A percentile compares a stretch with the other conserved stretches of the same genome.
Conservation (phyloP, 2,329 filamentous ascomycete species). For the Gliomastix tumulicola region DNA sequence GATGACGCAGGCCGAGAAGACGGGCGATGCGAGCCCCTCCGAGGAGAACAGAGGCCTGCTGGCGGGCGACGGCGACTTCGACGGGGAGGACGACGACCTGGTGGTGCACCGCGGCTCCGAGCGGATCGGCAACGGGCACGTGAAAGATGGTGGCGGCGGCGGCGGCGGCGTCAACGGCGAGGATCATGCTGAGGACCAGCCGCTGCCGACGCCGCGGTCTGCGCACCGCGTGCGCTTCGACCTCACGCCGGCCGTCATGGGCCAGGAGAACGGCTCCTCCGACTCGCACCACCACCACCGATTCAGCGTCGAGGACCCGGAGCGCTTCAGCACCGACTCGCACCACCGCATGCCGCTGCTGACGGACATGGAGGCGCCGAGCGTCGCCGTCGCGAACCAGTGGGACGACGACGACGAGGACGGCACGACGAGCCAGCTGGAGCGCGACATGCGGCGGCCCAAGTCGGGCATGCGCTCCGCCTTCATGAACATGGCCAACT, state of each 20-base stretch:
- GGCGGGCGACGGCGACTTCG: conserved; percentile 12
- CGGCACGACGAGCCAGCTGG: conserved; percentile 34
- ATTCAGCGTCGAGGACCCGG: conserved; percentile 42
- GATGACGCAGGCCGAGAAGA: conserved; percentile 19
- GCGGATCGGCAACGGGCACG: too few relatives aligned
- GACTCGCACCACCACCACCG: conserved; percentile 12
- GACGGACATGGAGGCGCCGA: conserved; percentile 77
- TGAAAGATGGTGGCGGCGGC: conserved; percentile 8
- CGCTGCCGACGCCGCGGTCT: conserved; percentile 24
- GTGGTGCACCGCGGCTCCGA: conserved; percentile 6
- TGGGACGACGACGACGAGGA: conserved; percentile 33
- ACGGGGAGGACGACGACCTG: conserved; percentile 15
- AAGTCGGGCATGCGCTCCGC: conserved; percentile 81
- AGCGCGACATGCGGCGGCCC: conserved; percentile 55
- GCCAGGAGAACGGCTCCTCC: conserved; percentile 14
- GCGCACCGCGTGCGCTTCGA: conserved; percentile 73
- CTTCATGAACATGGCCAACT: conserved; percentile 99
- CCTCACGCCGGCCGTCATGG: conserved; percentile 38
- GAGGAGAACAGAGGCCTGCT: conserved; percentile 24
- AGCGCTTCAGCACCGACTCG: conserved; percentile 39
- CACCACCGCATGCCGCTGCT: conserved; percentile 66
- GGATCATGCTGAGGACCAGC: neutral
- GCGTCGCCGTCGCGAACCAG: conserved; percentile 58
- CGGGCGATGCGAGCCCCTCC: conserved; percentile 16
- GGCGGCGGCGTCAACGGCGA: conserved; percentile 8